A percentile compares a stretch with the other conserved stretches of the same genome.
phyloP scores from a whole-genome alignment of 2,329 filamentous ascomycete genomes.

The Fusarium neocosmosporiellum region DNA sequence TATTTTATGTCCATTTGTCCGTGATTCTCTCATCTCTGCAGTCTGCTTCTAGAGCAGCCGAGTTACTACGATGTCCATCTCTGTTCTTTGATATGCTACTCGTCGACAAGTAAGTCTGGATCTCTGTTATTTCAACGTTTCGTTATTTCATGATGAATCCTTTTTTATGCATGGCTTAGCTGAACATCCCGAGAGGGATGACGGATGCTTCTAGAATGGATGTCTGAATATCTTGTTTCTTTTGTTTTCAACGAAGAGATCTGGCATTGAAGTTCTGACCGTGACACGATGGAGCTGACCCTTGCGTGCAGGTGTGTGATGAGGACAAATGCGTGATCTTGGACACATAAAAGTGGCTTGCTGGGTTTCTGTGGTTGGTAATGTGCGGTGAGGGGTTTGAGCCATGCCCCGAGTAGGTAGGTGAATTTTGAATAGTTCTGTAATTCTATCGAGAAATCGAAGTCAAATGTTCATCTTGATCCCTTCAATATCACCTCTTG shows the following conservation, averaged over 20 bases:
- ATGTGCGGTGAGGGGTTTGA: not conserved
- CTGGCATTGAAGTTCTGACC: not conserved
- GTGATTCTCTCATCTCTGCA: not conserved
- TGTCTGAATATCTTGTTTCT: slow-evolving; percentile 37
- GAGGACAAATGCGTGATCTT: not conserved
- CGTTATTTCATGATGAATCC: slow-evolving; percentile 43
- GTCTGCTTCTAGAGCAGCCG: not conserved
- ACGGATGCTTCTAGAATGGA: slow-evolving; percentile 46
- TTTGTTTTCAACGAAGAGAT: not conserved
- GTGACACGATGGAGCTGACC: slow-evolving; percentile 7
- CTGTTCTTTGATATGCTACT: not conserved
- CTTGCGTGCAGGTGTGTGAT: slow-evolving; percentile 1
- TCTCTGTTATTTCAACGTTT: not conserved
- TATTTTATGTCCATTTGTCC: not conserved
- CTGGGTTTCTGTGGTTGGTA: not conserved
- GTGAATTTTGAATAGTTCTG: not conserved
- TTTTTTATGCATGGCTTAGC: slow-evolving; percentile 50
- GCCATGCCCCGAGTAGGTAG: not conserved
- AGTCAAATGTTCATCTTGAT: not conserved
- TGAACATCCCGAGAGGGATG: slow-evolving; percentile 41
- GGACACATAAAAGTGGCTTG: not conserved
- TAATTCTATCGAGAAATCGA: not conserved
- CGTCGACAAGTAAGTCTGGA: slow-evolving; percentile 17
- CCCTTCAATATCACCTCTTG: not conserved
- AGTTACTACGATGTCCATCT: not conserved